phyloP scores from a whole-genome alignment of 768 basidiomycete genomes.

The Kwoniella dejecticola region DNA sequence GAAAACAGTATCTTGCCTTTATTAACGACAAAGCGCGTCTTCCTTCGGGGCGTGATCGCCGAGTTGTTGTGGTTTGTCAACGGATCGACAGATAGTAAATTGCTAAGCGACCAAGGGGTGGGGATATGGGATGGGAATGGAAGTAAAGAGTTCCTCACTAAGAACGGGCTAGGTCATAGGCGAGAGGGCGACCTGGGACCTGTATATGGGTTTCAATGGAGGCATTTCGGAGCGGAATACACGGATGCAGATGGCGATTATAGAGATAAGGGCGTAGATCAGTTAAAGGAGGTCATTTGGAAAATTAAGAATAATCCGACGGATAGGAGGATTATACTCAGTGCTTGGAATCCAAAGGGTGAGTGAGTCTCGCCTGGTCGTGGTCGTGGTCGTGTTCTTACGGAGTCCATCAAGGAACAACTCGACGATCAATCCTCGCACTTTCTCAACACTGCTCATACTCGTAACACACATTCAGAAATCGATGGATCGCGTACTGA shows the following conservation, averaged over 20 bases:
- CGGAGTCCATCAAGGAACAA: too few relatives aligned
- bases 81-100: constrained; percentile 77
- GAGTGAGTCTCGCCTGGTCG: constrained; percentile 43
- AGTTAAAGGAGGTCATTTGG: constrained; percentile 79
- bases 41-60: constrained; percentile 84
- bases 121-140: constrained; percentile 99
- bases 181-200: constrained; percentile 92
- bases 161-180: constrained; percentile 77
- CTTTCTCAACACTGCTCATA: too few relatives aligned
- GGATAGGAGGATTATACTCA: constrained; percentile 88
- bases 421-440: too few relatives aligned
- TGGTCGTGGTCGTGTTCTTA: background rate
- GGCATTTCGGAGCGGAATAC: constrained; percentile 88
- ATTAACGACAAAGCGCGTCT: constrained; percentile 93
- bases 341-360: constrained; percentile 99
- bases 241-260: constrained; percentile 60
- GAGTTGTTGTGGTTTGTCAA: constrained; percentile 93
- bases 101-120: constrained; percentile 77
- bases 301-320: constrained; percentile 93
- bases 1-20: constrained; percentile 71
- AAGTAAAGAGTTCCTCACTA: constrained; percentile 79
- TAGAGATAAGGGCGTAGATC: constrained; percentile 83
- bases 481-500: too few relatives aligned
- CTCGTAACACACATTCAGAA: too few relatives aligned
- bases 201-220: constrained; percentile 96